Evolutionary conservation across 31 red algal genomes (phyloP).

Genomic region (Odonthalia washingtoniensis): DNA sequence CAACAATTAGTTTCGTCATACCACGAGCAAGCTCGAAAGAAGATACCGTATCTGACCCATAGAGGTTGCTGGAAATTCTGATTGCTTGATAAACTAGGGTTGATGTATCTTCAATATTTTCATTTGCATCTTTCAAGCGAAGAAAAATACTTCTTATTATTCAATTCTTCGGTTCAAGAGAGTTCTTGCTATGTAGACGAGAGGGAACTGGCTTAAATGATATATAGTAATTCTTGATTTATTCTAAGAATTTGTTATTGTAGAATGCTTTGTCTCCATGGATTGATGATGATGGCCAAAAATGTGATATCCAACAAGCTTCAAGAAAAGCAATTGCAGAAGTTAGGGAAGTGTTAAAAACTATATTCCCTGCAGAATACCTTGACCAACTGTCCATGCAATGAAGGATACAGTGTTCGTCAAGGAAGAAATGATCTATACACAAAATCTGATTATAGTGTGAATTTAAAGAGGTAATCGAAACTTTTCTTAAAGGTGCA

Average conservation of each 20-base stretch:
- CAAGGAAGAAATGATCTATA: constrained; percentile 14
- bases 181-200: not conserved
- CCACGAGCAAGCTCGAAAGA: not conserved
- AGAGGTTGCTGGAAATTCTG: not conserved
- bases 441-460: constrained; percentile 13
- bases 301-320: not conserved
- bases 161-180: not conserved
- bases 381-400: constrained; percentile 3
- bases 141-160: not conserved
- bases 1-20: not conserved
- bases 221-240: not conserved
- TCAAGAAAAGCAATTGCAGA: not conserved
- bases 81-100: not conserved
- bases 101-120: not conserved
- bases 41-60: not conserved
- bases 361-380: not conserved
- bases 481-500: no score
- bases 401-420: constrained; percentile 2
- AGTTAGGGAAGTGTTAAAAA: not conserved
- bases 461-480: no score
- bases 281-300: not conserved
- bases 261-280: not conserved
- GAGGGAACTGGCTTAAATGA: constrained; percentile 3
- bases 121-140: not conserved
- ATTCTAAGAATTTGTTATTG: not conserved